These are phyloP conservation scores for Centrapalus pauciflorus DNA, from an alignment of 129 eudicot genomes.

Conservation along the genomic window DNA sequence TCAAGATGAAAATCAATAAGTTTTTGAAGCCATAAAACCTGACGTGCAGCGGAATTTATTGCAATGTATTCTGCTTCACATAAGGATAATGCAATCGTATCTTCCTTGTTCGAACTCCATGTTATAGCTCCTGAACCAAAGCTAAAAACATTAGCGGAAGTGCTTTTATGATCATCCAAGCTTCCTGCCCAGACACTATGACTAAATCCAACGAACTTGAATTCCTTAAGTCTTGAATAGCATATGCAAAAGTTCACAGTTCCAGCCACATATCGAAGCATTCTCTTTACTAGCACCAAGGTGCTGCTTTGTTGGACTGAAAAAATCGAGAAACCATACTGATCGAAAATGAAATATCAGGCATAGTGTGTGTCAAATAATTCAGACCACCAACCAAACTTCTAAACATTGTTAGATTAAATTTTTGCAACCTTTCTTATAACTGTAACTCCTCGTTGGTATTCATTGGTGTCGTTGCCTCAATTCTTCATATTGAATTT, in stretches of 20 bases:
- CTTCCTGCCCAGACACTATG: not conserved
- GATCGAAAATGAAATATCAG: not conserved
- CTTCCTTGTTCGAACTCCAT: conserved; percentile 6
- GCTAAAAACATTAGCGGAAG: not conserved
- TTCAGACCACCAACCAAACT: not conserved
- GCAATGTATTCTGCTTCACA: not conserved
- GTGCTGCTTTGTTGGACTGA: not conserved
- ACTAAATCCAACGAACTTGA: not conserved
- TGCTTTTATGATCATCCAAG: conserved; percentile 11
- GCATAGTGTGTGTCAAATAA: not conserved
- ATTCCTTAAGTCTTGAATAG: not conserved
- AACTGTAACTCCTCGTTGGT: not conserved
- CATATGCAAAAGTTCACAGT: not conserved
- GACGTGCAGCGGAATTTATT: not conserved
- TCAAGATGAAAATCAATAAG: no score
- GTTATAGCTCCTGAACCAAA: conserved; percentile 4
- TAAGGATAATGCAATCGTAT: not conserved
- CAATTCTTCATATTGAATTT: not conserved
- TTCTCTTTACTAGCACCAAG: not conserved
- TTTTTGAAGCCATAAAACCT: not conserved
- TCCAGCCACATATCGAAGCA: not conserved
- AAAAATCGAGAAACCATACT: not conserved
- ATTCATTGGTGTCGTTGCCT: not conserved
- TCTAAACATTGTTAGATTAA: not conserved
- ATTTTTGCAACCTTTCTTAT: not conserved